Percentiles rank a stretch among this genome's conserved stretches.
These are phyloP conservation scores for Lipomyces sp. DNA, from an alignment of 805 yeast genomes.

Conservation along the genomic window DNA sequence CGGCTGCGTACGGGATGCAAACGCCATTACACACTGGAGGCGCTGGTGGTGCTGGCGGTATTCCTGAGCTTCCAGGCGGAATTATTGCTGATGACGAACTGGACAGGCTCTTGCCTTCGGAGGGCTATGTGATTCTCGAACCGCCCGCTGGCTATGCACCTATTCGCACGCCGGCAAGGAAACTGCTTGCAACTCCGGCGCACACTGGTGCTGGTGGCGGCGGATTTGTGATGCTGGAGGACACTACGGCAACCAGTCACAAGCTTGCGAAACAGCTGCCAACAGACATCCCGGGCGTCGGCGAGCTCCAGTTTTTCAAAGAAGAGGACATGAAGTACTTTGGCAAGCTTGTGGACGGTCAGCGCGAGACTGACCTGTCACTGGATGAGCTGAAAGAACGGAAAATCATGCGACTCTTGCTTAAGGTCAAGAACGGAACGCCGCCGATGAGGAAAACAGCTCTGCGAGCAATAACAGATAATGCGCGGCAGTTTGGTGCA, in stretches of 20 bases:
- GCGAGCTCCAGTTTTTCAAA: slow-evolving; percentile 65
- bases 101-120: slow-evolving; percentile 49
- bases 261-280: slow-evolving; percentile 36
- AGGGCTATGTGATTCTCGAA: slow-evolving; percentile 46
- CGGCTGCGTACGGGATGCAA: slow-evolving; percentile 31
- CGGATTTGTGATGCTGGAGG: slow-evolving; percentile 54
- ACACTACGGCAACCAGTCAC: slow-evolving; percentile 39
- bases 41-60: slow-evolving; percentile 1
- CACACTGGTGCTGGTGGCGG: slow-evolving; percentile 29
- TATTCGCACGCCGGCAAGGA: slow-evolving; percentile 39
- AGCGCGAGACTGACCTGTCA: slow-evolving; percentile 40
- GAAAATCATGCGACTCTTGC: slow-evolving; percentile 57
- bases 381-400: slow-evolving; percentile 57
- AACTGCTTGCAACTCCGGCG: slow-evolving; percentile 35
- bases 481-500: slow-evolving; percentile 66
- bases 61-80: slow-evolving; percentile 6
- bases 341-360: slow-evolving; percentile 50
- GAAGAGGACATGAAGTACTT: slow-evolving; percentile 71
- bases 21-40: slow-evolving; percentile 26
- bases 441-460: slow-evolving; percentile 66
- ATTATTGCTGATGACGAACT: slow-evolving; percentile 47
- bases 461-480: slow-evolving; percentile 60
- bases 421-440: slow-evolving; percentile 75
- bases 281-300: slow-evolving; percentile 59
- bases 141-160: slow-evolving; percentile 50